Evolutionary conservation across 2,329 filamentous ascomycete genomes (phyloP), one percentile per base, ranked within the genome.

Genomic region (Pseudocercospora musae): DNA sequence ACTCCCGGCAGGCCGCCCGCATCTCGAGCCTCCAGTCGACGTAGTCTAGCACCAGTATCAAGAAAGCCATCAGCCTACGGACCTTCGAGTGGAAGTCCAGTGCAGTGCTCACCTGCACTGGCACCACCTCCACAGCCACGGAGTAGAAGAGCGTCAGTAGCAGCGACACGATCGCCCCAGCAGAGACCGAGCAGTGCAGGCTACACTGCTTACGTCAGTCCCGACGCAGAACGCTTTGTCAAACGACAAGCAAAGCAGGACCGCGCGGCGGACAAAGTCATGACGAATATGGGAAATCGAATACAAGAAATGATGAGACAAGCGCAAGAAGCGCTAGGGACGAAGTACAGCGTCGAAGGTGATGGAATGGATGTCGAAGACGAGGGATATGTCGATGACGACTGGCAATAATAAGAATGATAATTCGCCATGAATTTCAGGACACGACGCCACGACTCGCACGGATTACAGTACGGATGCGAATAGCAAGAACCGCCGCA

Each of bases 301-400:
- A 79, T 98, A 53, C 86, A 90, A 72, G 89, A 88, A 33, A 92
- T 99, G 89, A 96, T 99, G 59, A 84, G 88, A 1, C 89, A 98
- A 76, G 95, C 93, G 0, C 89, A 89, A 69, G 89, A 95, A 75
- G 95, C 95, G 1, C 78, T 99, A 18, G 93, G 80, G 6, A 79
- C 76, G 20, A 81, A 77, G 62, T 71, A 79, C 27, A 75, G 78
- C 29, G 67, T 76, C 7, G 77, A 80, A 44, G 72, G 69, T 10
- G 74, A 77, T 15, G 71, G 68, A 42, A 65, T 69, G 59, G 73
- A 73, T 13, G 64, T 72, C 58, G 72, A 74, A 23, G 72, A 73
- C 40, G 73, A 75, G 29, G 70, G 69, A 7, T 71, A 70, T 60
- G 68, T 69, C 15, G 72, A 74, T 52, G 69, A 72, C n/a, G 69